phyloP scores from a whole-genome alignment of 73 alveolate genomes.

The Effrenium voratum region DNA sequence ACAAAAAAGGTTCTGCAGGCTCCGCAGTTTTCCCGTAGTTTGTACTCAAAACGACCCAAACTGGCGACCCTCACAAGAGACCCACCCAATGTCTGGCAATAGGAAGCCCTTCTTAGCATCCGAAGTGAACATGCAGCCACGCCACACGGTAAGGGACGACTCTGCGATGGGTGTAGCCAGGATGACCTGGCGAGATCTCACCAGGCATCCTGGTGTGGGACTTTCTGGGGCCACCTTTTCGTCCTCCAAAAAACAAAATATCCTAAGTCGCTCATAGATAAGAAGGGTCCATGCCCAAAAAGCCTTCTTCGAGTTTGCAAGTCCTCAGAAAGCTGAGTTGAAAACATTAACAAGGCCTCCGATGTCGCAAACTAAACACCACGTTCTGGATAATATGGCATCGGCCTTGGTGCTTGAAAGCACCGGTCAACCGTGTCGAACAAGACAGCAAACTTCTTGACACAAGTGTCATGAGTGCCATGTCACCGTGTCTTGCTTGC shows the following conservation, averaged over 20 bases:
- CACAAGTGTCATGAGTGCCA: too few species aligned
- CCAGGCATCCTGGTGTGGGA: not conserved
- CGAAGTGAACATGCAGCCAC: not conserved
- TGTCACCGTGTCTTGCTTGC: too few species aligned
- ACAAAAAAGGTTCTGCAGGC: too few species aligned
- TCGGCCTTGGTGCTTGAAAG: not conserved
- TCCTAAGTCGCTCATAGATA: not conserved
- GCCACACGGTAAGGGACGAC: slow-evolving; percentile 75
- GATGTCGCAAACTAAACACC: not conserved
- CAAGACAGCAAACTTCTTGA: too few species aligned
- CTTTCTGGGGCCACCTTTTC: too few species aligned
- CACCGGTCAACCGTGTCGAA: too few species aligned
- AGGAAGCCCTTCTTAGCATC: not conserved
- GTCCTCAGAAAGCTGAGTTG: not conserved
- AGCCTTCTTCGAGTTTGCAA: not conserved
- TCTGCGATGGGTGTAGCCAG: slow-evolving; percentile 86
- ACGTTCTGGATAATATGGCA: not conserved
- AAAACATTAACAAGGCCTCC: not conserved
- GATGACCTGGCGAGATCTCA: slow-evolving; percentile 12
- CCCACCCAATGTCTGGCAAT: not conserved
- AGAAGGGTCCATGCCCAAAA: not conserved
- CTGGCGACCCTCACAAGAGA: too few species aligned
- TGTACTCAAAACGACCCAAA: too few species aligned
- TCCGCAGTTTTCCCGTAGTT: too few species aligned
- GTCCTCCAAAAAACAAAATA: too few species aligned